A percentile compares a stretch with the other conserved stretches of the same genome.
Conservation (phyloP, 345 rosid species). For the Atalantia buxifolia region DNA sequence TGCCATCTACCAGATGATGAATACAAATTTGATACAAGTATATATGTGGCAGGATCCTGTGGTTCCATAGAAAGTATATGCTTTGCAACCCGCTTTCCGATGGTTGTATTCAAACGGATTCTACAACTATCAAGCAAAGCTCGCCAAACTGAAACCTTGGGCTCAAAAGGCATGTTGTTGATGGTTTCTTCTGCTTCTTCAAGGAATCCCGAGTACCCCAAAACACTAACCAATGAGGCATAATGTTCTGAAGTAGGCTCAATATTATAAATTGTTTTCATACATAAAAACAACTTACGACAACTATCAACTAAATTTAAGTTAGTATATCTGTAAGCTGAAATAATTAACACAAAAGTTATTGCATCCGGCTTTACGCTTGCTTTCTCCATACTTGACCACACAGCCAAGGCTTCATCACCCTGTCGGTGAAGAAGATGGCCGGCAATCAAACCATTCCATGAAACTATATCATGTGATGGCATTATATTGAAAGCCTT, state of each 20-base stretch:
- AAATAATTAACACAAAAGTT: conserved; percentile 49
- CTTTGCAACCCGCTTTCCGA: conserved; percentile 57
- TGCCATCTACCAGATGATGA: conserved; percentile 91
- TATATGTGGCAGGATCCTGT: conserved; percentile 58
- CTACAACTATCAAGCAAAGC: conserved; percentile 79
- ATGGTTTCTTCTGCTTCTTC: conserved; percentile 73
- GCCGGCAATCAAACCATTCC: conserved; percentile 75
- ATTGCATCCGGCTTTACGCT: conserved; percentile 48
- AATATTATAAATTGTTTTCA: conserved; percentile 39
- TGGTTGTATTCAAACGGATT: conserved; percentile 47
- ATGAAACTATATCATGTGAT: conserved; percentile 54
- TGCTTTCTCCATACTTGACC: conserved; percentile 51
- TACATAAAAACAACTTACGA: conserved; percentile 48
- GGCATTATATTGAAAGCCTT: conserved; percentile 48
- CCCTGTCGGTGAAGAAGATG: conserved; percentile 72
- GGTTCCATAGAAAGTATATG: conserved; percentile 53
- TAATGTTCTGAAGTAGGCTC: conserved; percentile 72
- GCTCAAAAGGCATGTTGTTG: conserved; percentile 46
- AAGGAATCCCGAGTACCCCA: conserved; percentile 74
- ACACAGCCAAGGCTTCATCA: conserved; percentile 48
- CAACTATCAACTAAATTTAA: conserved; percentile 51
- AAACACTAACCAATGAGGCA: conserved; percentile 52
- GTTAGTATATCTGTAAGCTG: conserved; percentile 53
- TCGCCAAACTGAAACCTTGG: conserved; percentile 56
- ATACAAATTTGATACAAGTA: conserved; percentile 73